These are phyloP conservation scores for Sordariomycetes sp. DNA, from an alignment of 2,329 filamentous ascomycete genomes.

Conservation along the genomic window DNA sequence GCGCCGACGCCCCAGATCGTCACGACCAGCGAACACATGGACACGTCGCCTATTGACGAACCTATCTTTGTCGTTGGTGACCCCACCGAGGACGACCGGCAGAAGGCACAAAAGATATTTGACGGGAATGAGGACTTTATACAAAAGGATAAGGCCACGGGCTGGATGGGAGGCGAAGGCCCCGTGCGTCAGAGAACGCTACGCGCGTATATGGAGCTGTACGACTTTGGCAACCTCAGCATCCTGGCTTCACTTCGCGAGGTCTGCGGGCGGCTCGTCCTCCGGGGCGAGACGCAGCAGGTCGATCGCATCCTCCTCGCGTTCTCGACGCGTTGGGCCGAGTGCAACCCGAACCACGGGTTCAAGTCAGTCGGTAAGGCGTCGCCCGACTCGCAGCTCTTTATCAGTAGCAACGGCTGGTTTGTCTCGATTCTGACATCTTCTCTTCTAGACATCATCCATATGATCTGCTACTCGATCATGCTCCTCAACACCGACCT, in stretches of 20 bases:
- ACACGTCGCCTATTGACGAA: conserved; percentile 36
- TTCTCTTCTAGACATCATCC: conserved; percentile 60
- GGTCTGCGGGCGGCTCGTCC: conserved; percentile 67
- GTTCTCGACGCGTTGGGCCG: conserved; percentile 82
- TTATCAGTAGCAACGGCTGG: neutral
- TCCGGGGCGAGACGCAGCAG: conserved; percentile 91
- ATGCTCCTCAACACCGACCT: conserved; percentile 93
- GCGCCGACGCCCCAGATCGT: conserved; percentile 21
- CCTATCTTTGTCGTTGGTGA: conserved; percentile 44
- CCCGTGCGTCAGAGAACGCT: conserved; percentile 43
- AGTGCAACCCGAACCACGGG: conserved; percentile 83
- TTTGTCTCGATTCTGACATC: neutral
- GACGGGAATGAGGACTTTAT: conserved; percentile 76
- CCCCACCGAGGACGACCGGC: conserved; percentile 54
- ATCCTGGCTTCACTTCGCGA: conserved; percentile 67
- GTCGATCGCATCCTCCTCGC: conserved; percentile 87
- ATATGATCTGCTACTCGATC: conserved; percentile 94
- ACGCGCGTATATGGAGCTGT: conserved; percentile 80
- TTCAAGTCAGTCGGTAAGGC: conserved; percentile 74
- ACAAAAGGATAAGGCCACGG: conserved; percentile 64
- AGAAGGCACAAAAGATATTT: conserved; percentile 71
- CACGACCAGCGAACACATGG: conserved; percentile 17
- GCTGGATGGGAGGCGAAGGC: conserved; percentile 75
- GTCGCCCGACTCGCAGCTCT: neutral
- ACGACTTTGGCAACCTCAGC: conserved; percentile 72